phyloP scores from a whole-genome alignment of 2,329 filamentous ascomycete genomes.

The Colletotrichum caudatum region DNA sequence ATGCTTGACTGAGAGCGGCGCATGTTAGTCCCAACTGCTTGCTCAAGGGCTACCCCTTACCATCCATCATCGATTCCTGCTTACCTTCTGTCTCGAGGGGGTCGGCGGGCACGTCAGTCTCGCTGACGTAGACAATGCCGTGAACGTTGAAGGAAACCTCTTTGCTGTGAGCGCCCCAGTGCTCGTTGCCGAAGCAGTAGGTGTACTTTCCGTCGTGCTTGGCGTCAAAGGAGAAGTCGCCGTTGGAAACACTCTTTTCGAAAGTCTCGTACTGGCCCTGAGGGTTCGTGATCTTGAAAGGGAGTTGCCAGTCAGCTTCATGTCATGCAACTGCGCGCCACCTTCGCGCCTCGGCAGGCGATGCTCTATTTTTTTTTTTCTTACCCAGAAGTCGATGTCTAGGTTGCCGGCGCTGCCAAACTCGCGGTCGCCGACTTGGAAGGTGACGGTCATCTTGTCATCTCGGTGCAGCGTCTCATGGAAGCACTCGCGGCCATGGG shows the following conservation, averaged over 20 bases:
- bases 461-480: constrained; percentile 92
- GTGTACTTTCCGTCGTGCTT: constrained; percentile 86
- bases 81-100: constrained; percentile 91
- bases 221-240: constrained; percentile 93
- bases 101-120: constrained; percentile 84
- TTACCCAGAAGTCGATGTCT: constrained; percentile 98
- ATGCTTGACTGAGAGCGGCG: constrained; percentile 72
- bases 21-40: constrained; percentile 6
- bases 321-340: constrained; percentile 3
- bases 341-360: background rate
- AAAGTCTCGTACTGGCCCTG: constrained; percentile 80
- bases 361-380: constrained; percentile 8
- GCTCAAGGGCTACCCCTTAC: background rate
- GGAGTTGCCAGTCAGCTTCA: constrained; percentile 41
- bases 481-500: constrained; percentile 97
- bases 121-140: constrained; percentile 96
- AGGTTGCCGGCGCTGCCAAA: constrained; percentile 95
- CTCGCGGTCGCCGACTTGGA: constrained; percentile 96
- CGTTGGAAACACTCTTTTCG: constrained; percentile 85
- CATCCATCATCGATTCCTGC: constrained; percentile 45
- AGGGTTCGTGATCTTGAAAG: constrained; percentile 81
- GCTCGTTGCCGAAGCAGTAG: constrained; percentile 99
- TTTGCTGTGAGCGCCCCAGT: constrained; percentile 95
- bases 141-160: constrained; percentile 99
- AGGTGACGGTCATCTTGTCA: constrained; percentile 98